Conservation (phyloP, 2,329 filamentous ascomycete genomes). For the Hypoxylon sp. region DNA sequence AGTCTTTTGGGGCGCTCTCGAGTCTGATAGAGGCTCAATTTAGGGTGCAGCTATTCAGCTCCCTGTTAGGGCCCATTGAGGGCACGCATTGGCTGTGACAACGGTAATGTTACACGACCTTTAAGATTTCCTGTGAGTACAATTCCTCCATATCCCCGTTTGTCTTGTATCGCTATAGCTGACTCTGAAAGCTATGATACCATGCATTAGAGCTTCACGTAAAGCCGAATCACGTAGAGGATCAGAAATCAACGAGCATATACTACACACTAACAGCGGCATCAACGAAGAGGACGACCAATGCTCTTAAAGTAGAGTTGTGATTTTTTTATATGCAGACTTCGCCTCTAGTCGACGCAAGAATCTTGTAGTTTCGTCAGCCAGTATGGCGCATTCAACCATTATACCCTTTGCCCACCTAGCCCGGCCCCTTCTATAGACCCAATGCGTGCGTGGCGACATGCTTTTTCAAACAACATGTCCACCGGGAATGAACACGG, state of each 20-base stretch:
- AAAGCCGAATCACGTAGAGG: background rate
- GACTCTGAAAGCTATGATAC: background rate
- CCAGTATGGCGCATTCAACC: background rate
- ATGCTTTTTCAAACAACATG: conserved; percentile 18
- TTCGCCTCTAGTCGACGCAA: background rate
- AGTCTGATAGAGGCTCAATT: background rate
- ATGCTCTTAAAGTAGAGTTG: conserved; percentile 32
- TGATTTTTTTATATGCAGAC: conserved; percentile 20
- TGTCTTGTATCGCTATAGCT: background rate
- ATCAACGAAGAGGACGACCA: background rate
- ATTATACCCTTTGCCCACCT: background rate
- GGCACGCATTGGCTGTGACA: background rate
- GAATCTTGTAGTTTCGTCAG: background rate
- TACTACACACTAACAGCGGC: no score
- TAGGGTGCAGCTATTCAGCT: no score
- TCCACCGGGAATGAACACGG: conserved; percentile 8
- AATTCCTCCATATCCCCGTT: background rate
- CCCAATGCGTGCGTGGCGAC: conserved; percentile 12
- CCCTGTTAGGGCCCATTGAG: no score
- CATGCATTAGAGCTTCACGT: no score
- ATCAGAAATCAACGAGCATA: background rate
- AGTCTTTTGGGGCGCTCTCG: background rate
- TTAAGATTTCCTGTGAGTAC: background rate
- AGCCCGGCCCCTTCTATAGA: background rate
- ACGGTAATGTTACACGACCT: background rate